A percentile compares a stretch with the other conserved stretches of the same genome.
Conservation (phyloP, 768 basidiomycete species). For the Panaeolus cyanescens region DNA sequence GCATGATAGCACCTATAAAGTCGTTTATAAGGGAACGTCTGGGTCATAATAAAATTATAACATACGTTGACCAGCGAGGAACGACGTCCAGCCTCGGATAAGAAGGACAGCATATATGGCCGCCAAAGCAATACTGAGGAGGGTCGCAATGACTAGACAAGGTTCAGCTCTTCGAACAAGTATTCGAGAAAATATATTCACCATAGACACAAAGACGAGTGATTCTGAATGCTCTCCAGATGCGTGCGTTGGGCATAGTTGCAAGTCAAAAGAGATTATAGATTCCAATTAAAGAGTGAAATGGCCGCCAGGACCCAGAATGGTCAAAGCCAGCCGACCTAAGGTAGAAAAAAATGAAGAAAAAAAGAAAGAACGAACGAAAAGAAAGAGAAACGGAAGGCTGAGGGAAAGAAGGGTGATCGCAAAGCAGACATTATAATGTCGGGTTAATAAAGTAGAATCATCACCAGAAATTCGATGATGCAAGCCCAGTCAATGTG, state of each 20-base stretch:
- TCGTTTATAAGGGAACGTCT: conserved; percentile 1
- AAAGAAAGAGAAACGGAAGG: conserved; percentile 17
- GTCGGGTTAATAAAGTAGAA: neutral
- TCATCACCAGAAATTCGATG: neutral
- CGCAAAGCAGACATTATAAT: conserved; percentile 11
- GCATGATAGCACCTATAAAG: conserved; percentile 31
- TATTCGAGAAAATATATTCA: neutral
- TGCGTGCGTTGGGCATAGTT: conserved; percentile 6
- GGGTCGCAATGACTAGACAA: conserved; percentile 28
- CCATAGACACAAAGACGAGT: neutral
- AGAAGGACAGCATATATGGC: conserved; percentile 35
- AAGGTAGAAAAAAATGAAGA: conserved; percentile 9
- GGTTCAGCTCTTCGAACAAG: neutral
- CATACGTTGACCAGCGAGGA: conserved; percentile 34
- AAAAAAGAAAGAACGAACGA: conserved; percentile 11
- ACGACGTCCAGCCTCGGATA: conserved; percentile 34
- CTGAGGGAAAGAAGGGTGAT: conserved; percentile 13
- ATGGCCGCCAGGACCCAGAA: conserved; percentile 31
- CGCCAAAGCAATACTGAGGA: conserved; percentile 33
- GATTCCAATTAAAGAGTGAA: conserved; percentile 21
- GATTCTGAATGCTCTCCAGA: neutral
- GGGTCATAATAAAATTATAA: neutral
- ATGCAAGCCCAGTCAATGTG: neutral
- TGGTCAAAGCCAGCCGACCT: conserved; percentile 18
- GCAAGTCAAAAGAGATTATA: conserved; percentile 12